Evolutionary conservation across 192 early-diverging fungal genomes (phyloP), one percentile per base, ranked within the genome.

Genomic region (Backusella psychrophila): DNA sequence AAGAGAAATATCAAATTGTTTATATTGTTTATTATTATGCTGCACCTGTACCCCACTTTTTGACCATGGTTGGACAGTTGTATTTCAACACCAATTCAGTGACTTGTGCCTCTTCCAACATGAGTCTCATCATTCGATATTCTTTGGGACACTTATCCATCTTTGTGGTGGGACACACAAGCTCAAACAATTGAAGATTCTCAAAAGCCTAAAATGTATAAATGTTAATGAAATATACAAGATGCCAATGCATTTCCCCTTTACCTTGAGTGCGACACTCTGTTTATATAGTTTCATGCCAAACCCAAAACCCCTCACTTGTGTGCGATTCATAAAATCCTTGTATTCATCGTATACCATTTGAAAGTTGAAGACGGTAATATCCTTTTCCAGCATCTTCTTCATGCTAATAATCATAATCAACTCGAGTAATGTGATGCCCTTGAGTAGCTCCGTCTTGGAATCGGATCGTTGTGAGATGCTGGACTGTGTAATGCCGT

Each of bases 291-390:
- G 87, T 75, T 86, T 87, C 88, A 91, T 90, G 15, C 89, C 87
- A 31, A 89, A 86, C 15, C 85, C 84, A 3, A 82, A 79, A 69
- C 85, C 91, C 49, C 82, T 87, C 31, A 77, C 82, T 38, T 84
- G 81, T 2, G 85, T 80, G 69, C 81, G 81, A 36, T 85, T 89
- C 92, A 93, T 91, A 78, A 97, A 95, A 0, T 93, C 90, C 73
- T 92, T 91, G 86, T 96, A 97, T 84, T 94, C 94, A 75, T 97
- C 93, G 78, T 95, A 95, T 5, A 96, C 89, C 94, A 98, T 97
- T 80, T 94, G 93, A 87, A 98, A 98, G 74, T 96, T 98, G 78
- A 95, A 97, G 23, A 85, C 82, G 65, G 76, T 76, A n/a, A 85
- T 90, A 56, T 93, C 91, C 23, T 88, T 87, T 11, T 87, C 85